Evolutionary conservation across 805 yeast species (phyloP).

Genomic region (Ogataea sp.): DNA sequence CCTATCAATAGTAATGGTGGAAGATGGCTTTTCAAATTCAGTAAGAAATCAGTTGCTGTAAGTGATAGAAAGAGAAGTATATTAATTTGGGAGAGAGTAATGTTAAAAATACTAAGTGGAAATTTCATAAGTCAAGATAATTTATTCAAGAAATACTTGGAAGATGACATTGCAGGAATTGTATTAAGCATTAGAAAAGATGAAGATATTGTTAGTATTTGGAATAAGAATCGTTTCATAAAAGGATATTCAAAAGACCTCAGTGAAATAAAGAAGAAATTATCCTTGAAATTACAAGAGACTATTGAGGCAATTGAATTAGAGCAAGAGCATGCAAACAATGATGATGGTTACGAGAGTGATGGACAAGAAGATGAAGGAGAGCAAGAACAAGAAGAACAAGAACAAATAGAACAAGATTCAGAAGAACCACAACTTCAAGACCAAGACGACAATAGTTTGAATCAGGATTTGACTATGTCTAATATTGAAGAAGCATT

Average conservation of each 20-base stretch:
- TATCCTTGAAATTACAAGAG: neutral
- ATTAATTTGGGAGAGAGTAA: slow-evolving; percentile 48
- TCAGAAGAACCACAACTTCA: too few species aligned
- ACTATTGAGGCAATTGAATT: slow-evolving; percentile 1
- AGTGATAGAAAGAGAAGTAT: slow-evolving; percentile 15
- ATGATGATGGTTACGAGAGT: slow-evolving; percentile 2
- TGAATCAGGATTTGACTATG: neutral
- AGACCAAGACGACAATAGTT: slow-evolving; percentile 2
- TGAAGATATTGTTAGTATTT: slow-evolving; percentile 50
- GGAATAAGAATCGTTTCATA: slow-evolving; percentile 47
- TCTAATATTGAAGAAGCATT: neutral
- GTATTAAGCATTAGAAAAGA: slow-evolving; percentile 52
- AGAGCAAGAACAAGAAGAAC: slow-evolving; percentile 10
- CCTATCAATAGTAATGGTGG: slow-evolving; percentile 54
- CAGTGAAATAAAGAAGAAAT: neutral
- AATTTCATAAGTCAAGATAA: slow-evolving; percentile 34
- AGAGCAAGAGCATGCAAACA: too few species aligned
- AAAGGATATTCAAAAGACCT: slow-evolving; percentile 13
- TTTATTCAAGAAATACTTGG: slow-evolving; percentile 29
- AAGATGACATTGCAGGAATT: slow-evolving; percentile 49
- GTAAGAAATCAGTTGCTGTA: slow-evolving; percentile 27
- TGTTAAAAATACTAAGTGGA: slow-evolving; percentile 45
- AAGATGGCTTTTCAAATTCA: slow-evolving; percentile 49
- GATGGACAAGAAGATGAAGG: slow-evolving; percentile 10
- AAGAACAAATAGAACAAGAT: slow-evolving; percentile 15